Base-by-base conservation (phyloP, 192 early-diverging fungal genomes). In the Mortierella alpina region DNA sequence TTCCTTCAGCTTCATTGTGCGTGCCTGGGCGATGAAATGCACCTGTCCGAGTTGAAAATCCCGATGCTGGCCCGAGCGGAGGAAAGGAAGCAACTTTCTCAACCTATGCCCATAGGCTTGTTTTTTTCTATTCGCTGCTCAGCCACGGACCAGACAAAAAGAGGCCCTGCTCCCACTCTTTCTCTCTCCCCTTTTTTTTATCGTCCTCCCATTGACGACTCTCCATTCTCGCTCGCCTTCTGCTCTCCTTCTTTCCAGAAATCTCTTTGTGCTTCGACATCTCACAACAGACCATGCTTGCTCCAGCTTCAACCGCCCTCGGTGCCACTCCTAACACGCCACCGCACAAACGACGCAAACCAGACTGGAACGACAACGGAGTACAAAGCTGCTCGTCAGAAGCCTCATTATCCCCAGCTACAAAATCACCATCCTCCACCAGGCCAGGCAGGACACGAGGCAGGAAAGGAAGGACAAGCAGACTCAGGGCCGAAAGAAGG, bases 1-100 rank as follows among this genome's bases (percentile, higher is more conserved):
- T 62, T 92, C 89, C 75, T 92, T 93, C 52, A 93, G 86, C 66
- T 90, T 91, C 92, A 94, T 93, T 64, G 59, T 66, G 23, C 11
- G 31, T 39, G 18, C 17, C 14, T 42, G 65, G 0, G 40, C 23
- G 20, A 22, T 50, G 44, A 59, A 41, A 22, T 56, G 44, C 11
- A 14, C 6, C 6, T 0, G 20, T 18, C 39, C 31, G 2, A 42
- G 14, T 31, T 58, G 66, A 22, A 20, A 56, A 54, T 7, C 41
- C 49, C 48, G 31, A 11, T 18, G 5, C 41, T 42, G 14, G 18
- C 17, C 51, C 7, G 1, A 39, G 12, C 31, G 31, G 31, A 31
- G 31, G 31, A 31, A 31, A 31, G 31, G 3, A 31, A 31, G 31
- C 31, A 31, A 31, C 31, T 31, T 31, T 31, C 31, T 31, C 31